Conservation (phyloP, 306 rosid species). For the Pterocarpus santalinus region DNA sequence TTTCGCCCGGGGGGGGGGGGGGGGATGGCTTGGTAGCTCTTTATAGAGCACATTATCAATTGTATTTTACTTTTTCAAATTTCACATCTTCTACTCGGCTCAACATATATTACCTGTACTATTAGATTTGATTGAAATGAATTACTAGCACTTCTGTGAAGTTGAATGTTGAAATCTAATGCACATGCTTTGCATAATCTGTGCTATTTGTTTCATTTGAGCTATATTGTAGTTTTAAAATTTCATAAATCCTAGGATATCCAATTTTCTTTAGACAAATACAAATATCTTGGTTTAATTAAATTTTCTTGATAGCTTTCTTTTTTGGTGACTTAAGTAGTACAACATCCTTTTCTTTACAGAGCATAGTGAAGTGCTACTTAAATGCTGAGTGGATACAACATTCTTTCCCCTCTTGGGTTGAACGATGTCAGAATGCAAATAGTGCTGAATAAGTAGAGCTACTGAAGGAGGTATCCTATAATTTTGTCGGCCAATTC, state of each 20-base stretch:
- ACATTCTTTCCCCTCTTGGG: slow-evolving; percentile 68
- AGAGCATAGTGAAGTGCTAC: slow-evolving; percentile 72
- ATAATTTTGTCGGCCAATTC: slow-evolving; percentile 40
- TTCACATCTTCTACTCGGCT: background rate
- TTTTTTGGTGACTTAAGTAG: slow-evolving; percentile 38
- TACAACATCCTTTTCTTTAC: slow-evolving; percentile 39
- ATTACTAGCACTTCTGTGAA: slow-evolving; percentile 1
- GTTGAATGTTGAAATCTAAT: background rate
- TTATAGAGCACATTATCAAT: background rate
- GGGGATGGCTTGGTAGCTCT: slow-evolving; percentile 17
- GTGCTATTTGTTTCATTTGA: slow-evolving; percentile 6
- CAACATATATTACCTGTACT: slow-evolving; percentile 7
- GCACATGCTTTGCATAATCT: background rate
- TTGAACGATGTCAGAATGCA: slow-evolving; percentile 67
- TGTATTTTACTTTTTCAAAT: slow-evolving; percentile 12
- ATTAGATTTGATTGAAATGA: slow-evolving; percentile 33
- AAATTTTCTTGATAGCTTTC: slow-evolving; percentile 6
- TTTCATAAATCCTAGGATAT: slow-evolving; percentile 7
- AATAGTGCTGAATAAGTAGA: slow-evolving; percentile 79
- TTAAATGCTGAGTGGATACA: slow-evolving; percentile 69
- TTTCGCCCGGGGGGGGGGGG: no score
- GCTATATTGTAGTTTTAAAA: slow-evolving; percentile 13
- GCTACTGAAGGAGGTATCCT: slow-evolving; percentile 75
- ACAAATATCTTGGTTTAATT: slow-evolving; percentile 15
- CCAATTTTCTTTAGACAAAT: slow-evolving; percentile 31